Conservation (phyloP, 2,329 filamentous ascomycete species). For the Aspergillus sojae region DNA sequence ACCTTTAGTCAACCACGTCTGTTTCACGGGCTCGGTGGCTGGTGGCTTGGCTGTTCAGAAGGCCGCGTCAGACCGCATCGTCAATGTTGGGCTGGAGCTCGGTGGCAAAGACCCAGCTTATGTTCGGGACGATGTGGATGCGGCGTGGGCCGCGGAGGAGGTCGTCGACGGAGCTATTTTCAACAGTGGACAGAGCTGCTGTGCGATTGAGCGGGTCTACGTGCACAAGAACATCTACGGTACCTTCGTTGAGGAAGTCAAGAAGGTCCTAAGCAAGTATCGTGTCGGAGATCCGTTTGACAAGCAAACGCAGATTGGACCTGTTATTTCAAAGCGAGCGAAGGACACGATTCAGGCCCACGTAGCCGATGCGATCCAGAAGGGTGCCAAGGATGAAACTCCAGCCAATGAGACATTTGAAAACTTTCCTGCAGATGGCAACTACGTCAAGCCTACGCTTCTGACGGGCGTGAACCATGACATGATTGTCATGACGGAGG, state of each 20-base stretch:
- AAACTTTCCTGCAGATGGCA: constrained; percentile 73
- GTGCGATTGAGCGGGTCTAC: constrained; percentile 88
- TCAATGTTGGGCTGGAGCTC: constrained; percentile 85
- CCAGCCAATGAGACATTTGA: constrained; percentile 78
- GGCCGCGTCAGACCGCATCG: constrained; percentile 79
- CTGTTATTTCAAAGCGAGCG: constrained; percentile 80
- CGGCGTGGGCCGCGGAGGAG: constrained; percentile 88
- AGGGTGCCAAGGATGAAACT: constrained; percentile 82
- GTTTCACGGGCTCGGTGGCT: constrained; percentile 91
- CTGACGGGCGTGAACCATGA: constrained; percentile 76
- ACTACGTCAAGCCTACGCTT: constrained; percentile 85
- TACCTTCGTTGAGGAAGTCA: constrained; percentile 74
- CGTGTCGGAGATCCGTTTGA: constrained; percentile 86
- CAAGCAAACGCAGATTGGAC: constrained; percentile 78
- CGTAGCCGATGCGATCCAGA: constrained; percentile 77
- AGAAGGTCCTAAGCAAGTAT: constrained; percentile 79
- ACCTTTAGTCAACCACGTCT: constrained; percentile 76
- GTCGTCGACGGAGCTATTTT: constrained; percentile 96
- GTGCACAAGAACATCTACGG: constrained; percentile 85
- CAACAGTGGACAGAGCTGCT: constrained; percentile 98
- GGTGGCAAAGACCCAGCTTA: constrained; percentile 96
- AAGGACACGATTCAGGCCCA: constrained; percentile 77
- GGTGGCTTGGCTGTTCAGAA: constrained; percentile 84
- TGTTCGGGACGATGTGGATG: constrained; percentile 79
- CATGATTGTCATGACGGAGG: constrained; percentile 89